phyloP scores from a whole-genome alignment of 148 eudicot species.

The Amaranthus hypochondriacus region DNA sequence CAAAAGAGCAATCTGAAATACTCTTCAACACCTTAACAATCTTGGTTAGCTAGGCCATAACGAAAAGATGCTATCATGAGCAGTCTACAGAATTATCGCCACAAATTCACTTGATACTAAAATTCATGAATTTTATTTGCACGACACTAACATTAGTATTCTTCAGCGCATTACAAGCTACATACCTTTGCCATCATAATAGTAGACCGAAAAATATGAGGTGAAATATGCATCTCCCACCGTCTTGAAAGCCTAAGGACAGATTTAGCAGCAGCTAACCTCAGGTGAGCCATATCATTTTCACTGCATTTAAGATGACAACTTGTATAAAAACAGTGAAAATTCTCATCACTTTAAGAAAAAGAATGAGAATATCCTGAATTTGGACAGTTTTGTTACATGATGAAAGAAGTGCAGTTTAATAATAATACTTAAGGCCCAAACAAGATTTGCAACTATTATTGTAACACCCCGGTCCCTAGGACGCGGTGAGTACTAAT shows the following conservation, averaged over 20 bases:
- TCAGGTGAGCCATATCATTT: constrained; percentile 46
- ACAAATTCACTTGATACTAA: background rate
- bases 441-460: too few relatives aligned
- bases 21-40: background rate
- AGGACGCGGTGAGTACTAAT: too few relatives aligned
- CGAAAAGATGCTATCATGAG: background rate
- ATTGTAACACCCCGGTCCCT: too few relatives aligned
- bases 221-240: constrained; percentile 85
- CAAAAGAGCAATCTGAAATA: background rate
- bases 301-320: constrained; percentile 42
- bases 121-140: background rate
- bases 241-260: constrained; percentile 78
- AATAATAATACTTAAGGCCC: too few relatives aligned
- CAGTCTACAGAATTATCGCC: background rate
- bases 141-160: constrained; percentile 5
- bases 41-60: background rate
- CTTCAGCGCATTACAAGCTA: constrained; percentile 4
- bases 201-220: constrained; percentile 56
- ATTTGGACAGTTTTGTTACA: background rate
- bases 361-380: background rate
- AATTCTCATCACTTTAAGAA: background rate
- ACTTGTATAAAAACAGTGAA: constrained; percentile 8
- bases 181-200: constrained; percentile 74
- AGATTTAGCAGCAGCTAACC: constrained; percentile 85
- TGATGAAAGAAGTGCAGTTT: too few relatives aligned